These are phyloP conservation scores for Sporobolomyces roseus DNA, from an alignment of 768 basidiomycete genomes.

Conservation along the genomic window DNA sequence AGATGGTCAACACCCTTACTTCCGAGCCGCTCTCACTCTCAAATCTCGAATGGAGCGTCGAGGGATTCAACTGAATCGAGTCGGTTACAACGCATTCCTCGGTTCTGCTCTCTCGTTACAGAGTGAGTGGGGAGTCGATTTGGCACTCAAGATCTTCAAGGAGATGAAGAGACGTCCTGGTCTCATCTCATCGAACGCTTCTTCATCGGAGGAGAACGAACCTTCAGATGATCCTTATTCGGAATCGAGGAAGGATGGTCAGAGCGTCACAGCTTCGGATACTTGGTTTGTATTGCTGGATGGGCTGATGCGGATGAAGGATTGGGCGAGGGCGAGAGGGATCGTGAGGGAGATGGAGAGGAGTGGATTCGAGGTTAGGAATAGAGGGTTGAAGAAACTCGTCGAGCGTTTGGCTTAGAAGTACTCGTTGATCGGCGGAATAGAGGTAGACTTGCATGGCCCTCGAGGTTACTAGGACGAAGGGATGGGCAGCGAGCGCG, in stretches of 20 bases:
- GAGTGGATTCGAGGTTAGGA: conserved; percentile 53
- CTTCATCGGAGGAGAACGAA: background rate
- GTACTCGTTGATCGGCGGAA: too few relatives aligned
- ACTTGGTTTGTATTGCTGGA: conserved; percentile 75
- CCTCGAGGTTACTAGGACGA: too few relatives aligned
- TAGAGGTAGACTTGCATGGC: too few relatives aligned
- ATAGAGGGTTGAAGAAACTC: conserved; percentile 54
- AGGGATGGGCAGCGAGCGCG: too few relatives aligned
- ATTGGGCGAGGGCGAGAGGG: conserved; percentile 62
- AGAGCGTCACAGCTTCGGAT: conserved; percentile 56
- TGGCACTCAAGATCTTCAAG: conserved; percentile 38
- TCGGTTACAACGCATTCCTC: conserved; percentile 74
- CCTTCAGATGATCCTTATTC: conserved; percentile 59
- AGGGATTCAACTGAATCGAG: conserved; percentile 58
- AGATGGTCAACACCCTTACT: conserved; percentile 55
- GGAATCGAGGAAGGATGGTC: conserved; percentile 58
- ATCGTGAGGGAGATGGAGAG: conserved; percentile 62
- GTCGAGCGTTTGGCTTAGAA: too few relatives aligned
- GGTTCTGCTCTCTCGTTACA: conserved; percentile 61
- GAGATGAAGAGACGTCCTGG: conserved; percentile 36
- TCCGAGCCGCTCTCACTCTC: conserved; percentile 57
- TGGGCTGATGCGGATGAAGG: conserved; percentile 59
- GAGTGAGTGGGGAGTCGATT: conserved; percentile 28
- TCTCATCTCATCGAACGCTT: conserved; percentile 26
- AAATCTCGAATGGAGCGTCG: conserved; percentile 32